Conservation (phyloP, 257 asterid species). For the Gardenia jasminoides region DNA sequence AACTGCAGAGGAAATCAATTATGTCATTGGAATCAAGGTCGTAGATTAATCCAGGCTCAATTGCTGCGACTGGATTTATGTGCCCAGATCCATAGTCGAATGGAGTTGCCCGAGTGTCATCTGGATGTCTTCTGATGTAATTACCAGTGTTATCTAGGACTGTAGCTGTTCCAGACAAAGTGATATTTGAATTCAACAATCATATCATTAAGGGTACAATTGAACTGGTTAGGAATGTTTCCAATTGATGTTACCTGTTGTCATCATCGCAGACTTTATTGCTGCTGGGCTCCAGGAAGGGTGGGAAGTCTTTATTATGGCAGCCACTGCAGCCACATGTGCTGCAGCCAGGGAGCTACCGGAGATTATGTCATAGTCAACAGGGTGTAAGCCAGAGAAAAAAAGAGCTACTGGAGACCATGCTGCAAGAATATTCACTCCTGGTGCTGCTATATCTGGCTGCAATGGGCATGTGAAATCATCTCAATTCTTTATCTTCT, state of each 20-base stretch:
- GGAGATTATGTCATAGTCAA: slow-evolving; percentile 46
- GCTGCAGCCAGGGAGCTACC: slow-evolving; percentile 73
- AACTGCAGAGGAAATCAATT: slow-evolving; percentile 57
- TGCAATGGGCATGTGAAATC: slow-evolving; percentile 27
- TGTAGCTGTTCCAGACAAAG: slow-evolving; percentile 16
- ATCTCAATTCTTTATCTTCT: neutral
- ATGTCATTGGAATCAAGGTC: slow-evolving; percentile 40
- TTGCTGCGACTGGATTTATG: slow-evolving; percentile 52
- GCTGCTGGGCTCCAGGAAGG: slow-evolving; percentile 70
- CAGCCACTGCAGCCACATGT: slow-evolving; percentile 61
- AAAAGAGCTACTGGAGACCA: slow-evolving; percentile 54
- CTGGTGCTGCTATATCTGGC: slow-evolving; percentile 68
- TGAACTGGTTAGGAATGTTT: neutral
- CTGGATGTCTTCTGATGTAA: slow-evolving; percentile 44
- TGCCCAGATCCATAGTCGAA: slow-evolving; percentile 68
- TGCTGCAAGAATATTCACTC: slow-evolving; percentile 57
- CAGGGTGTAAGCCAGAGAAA: slow-evolving; percentile 38
- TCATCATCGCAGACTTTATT: slow-evolving; percentile 61
- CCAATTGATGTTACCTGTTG: slow-evolving; percentile 41
- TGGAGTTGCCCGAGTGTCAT: slow-evolving; percentile 39
- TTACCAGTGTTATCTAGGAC: slow-evolving; percentile 23
- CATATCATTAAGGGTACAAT: too few species aligned
- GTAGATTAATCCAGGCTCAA: slow-evolving; percentile 56
- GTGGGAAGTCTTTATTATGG: slow-evolving; percentile 48
- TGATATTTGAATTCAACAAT: too few species aligned